Conservation (phyloP, 2,329 filamentous ascomycete genomes). For the Calonectria pteridis region DNA sequence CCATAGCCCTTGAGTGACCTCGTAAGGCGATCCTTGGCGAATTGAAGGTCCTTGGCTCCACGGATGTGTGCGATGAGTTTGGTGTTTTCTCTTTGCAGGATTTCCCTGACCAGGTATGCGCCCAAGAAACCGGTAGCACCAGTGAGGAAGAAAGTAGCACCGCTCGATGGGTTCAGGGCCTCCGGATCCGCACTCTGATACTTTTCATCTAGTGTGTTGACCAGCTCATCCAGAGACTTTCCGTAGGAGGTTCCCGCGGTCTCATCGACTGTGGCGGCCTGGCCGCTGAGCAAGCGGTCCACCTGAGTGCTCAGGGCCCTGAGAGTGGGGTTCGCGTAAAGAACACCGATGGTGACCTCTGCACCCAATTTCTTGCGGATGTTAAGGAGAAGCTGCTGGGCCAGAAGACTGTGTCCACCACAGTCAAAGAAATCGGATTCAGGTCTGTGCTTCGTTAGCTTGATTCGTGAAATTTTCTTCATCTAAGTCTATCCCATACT, state of each 20-base stretch:
- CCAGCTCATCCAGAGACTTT: constrained; percentile 51
- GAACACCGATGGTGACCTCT: constrained; percentile 47
- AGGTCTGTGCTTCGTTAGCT: constrained; percentile 49
- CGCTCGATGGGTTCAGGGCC: constrained; percentile 42
- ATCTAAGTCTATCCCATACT: background rate
- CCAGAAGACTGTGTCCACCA: constrained; percentile 64
- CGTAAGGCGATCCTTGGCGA: constrained; percentile 74
- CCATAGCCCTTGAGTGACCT: constrained; percentile 81
- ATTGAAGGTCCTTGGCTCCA: constrained; percentile 68
- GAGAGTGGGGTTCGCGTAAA: constrained; percentile 41
- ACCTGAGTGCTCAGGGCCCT: constrained; percentile 39
- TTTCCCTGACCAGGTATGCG: constrained; percentile 80
- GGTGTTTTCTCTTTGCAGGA: constrained; percentile 60
- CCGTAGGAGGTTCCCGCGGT: constrained; percentile 55
- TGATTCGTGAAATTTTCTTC: background rate
- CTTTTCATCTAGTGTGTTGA: constrained; percentile 55
- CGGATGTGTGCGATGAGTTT: constrained; percentile 81
- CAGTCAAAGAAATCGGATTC: constrained; percentile 53
- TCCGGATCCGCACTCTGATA: constrained; percentile 53
- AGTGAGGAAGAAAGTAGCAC: constrained; percentile 81
- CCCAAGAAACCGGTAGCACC: constrained; percentile 88
- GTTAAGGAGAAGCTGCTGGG: constrained; percentile 80
- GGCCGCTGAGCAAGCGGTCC: constrained; percentile 45
- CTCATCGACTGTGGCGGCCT: constrained; percentile 11
- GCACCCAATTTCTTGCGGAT: constrained; percentile 46